phyloP scores from a whole-genome alignment of 164 flowering plant species.

The Platanus orientalis region DNA sequence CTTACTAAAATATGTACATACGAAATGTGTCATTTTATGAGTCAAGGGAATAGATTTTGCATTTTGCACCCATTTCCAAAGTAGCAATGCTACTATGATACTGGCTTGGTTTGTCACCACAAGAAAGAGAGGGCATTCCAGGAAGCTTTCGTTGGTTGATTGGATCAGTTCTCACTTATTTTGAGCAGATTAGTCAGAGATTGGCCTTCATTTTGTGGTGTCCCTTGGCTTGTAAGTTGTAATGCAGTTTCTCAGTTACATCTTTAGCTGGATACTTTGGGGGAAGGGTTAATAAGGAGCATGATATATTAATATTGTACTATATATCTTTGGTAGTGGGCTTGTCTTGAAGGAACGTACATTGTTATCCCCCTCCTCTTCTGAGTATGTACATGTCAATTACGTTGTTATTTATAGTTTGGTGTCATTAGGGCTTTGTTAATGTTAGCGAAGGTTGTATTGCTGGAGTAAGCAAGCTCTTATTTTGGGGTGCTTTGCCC shows the following conservation, averaged over 20 bases:
- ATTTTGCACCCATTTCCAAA: neutral
- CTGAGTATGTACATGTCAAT: too few relatives aligned
- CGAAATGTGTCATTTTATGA: neutral
- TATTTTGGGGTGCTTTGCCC: too few relatives aligned
- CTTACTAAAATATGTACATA: neutral
- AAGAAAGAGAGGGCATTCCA: neutral
- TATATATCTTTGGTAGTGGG: neutral
- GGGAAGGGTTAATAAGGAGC: too few relatives aligned
- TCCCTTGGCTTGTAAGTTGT: too few relatives aligned
- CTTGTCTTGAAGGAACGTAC: neutral
- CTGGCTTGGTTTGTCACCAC: neutral
- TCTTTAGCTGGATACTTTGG: neutral
- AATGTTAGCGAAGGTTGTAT: too few relatives aligned
- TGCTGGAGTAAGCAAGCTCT: too few relatives aligned
- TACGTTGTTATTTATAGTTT: too few relatives aligned
- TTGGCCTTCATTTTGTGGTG: too few relatives aligned
- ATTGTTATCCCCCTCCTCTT: too few relatives aligned
- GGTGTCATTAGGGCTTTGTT: too few relatives aligned
- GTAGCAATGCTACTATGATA: neutral
- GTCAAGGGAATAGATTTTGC: neutral
- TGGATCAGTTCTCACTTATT: neutral
- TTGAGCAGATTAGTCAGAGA: neutral
- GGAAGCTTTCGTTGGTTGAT: neutral
- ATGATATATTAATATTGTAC: neutral
- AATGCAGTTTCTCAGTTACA: too few relatives aligned